Evolutionary conservation across 495 filamentous ascomycete genomes (phyloP).

Genomic region (Tuber indicum): DNA sequence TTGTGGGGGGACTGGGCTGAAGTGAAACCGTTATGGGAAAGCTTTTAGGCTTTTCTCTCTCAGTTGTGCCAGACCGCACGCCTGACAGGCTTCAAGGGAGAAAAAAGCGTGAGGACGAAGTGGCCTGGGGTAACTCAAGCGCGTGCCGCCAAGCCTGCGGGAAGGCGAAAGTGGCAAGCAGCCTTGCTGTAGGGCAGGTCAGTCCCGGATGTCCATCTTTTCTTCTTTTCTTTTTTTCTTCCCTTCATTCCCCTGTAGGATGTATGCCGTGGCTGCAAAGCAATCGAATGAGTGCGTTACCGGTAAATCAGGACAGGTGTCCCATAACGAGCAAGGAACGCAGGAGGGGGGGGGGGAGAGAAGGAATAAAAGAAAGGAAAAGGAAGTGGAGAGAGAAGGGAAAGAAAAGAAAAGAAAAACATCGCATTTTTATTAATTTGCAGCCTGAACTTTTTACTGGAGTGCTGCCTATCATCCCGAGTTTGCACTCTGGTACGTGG

Average conservation of each 20-base stretch:
- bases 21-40: conserved; percentile 37
- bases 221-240: background rate
- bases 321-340: background rate
- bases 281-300: background rate
- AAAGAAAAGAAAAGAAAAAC: background rate
- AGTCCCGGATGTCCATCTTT: conserved; percentile 31
- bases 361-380: background rate
- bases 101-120: conserved; percentile 20
- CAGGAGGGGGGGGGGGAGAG: background rate
- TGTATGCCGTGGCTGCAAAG: background rate
- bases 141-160: conserved; percentile 35
- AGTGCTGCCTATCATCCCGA: background rate
- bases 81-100: conserved; percentile 35
- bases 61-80: conserved; percentile 20
- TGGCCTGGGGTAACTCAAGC: conserved; percentile 34
- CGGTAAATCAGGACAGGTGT: background rate
- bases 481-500: conserved; percentile 2
- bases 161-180: conserved; percentile 29
- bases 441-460: background rate
- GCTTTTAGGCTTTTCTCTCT: background rate
- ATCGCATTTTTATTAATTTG: background rate
- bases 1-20: conserved; percentile 37
- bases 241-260: background rate
- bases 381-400: background rate
- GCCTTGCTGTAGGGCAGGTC: conserved; percentile 37